Evolutionary conservation across 768 basidiomycete genomes (phyloP).

Genomic region (Tulasnella sp.): DNA sequence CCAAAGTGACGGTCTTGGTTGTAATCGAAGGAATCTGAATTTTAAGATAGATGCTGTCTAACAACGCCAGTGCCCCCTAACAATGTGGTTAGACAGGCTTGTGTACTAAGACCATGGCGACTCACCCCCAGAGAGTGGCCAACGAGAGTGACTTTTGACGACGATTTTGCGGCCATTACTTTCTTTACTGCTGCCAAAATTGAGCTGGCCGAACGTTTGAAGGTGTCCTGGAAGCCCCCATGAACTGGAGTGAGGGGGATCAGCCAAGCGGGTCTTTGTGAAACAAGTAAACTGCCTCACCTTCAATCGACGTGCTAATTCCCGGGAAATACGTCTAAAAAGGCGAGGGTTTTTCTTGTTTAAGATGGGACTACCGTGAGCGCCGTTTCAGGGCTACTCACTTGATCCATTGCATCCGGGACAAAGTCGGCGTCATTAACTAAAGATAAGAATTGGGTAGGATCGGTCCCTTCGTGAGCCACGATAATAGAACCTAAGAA

Average conservation of each 20-base stretch:
- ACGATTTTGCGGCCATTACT: background rate
- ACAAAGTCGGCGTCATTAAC: conserved; percentile 11
- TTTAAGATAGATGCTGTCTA: conserved; percentile 20
- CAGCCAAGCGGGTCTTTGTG: background rate
- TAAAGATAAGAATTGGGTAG: conserved; percentile 20
- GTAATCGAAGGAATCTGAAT: conserved; percentile 22
- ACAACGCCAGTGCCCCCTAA: conserved; percentile 18
- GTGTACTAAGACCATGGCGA: background rate
- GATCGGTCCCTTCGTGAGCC: conserved; percentile 27
- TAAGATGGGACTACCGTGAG: background rate
- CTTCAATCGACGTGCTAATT: background rate
- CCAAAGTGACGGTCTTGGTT: conserved; percentile 20
- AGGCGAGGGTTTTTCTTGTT: background rate
- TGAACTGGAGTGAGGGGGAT: background rate
- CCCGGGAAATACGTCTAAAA: conserved; percentile 14
- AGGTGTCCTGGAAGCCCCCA: conserved; percentile 14
- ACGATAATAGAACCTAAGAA: conserved; percentile 13
- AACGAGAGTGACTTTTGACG: conserved; percentile 23
- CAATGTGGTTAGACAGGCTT: background rate
- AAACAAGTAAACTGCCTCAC: background rate
- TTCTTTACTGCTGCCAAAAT: conserved; percentile 20
- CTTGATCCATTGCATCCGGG: background rate
- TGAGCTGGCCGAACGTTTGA: conserved; percentile 1
- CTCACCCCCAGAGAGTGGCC: conserved; percentile 26
- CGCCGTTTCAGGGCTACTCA: background rate